Evolutionary conservation across 78 protist species (phyloP).

Genomic region (Anaeramoeba flamelloides): DNA sequence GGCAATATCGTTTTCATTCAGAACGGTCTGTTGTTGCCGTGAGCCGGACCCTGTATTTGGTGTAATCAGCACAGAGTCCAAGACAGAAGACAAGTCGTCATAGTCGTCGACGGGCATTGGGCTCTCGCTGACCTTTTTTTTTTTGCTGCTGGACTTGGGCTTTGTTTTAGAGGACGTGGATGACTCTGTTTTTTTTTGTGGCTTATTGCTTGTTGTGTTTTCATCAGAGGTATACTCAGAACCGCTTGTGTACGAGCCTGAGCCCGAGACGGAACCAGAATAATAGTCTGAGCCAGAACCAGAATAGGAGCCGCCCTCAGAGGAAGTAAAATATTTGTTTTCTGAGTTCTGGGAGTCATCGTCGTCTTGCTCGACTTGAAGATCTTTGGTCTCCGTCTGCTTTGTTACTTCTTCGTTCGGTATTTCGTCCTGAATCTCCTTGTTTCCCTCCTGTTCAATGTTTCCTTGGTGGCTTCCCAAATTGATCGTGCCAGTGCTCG

Average conservation of each 20-base stretch:
- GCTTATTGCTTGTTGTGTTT: background rate
- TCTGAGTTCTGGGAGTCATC: no score
- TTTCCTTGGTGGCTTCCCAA: no score
- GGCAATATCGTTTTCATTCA: background rate
- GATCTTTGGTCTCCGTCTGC: background rate
- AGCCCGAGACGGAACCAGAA: no score
- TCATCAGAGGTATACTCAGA: no score
- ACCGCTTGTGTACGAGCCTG: no score
- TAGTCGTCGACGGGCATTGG: background rate
- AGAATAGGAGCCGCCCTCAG: no score
- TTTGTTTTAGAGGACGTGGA: background rate
- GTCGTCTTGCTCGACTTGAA: no score
- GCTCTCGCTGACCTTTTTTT: background rate
- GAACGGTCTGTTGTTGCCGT: background rate
- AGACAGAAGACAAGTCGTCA: no score
- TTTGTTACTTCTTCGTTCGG: background rate
- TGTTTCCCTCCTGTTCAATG: background rate
- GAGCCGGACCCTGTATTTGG: background rate
- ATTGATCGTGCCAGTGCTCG: no score
- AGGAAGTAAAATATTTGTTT: no score
- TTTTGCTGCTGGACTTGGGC: background rate
- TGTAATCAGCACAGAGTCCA: background rate
- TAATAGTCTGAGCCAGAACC: no score
- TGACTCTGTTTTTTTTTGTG: background rate
- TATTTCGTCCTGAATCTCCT: background rate